Percentiles rank a stretch among this genome's conserved stretches.
Evolutionary conservation across 2,329 filamentous ascomycete genomes (phyloP).

Genomic region (Aureobasidium vineae): DNA sequence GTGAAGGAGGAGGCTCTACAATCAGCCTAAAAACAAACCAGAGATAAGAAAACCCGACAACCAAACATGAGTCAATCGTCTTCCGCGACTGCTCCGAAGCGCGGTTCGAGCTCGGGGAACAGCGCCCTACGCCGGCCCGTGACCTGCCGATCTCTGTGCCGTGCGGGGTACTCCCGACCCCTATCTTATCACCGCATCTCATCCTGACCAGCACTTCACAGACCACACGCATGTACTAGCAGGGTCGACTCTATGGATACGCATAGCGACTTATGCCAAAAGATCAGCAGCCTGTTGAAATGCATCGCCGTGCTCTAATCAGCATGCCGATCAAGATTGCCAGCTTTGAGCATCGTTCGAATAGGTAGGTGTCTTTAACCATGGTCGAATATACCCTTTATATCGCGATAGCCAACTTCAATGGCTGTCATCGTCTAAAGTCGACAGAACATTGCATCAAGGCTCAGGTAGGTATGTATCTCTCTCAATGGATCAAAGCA

Average conservation of each 20-base stretch:
- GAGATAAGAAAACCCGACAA: constrained; percentile 10
- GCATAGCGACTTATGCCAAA: not conserved
- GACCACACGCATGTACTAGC: not conserved
- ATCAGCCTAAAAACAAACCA: constrained; percentile 18
- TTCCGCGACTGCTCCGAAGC: constrained; percentile 8
- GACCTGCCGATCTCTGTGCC: not conserved
- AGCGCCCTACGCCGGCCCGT: constrained; percentile 6
- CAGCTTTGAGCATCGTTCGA: not conserved
- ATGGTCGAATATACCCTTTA: not conserved
- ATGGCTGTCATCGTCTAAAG: not conserved
- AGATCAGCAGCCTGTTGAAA: not conserved
- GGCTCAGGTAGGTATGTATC: not conserved
- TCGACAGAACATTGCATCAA: not conserved
- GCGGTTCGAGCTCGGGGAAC: not conserved
- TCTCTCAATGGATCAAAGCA: too few relatives aligned
- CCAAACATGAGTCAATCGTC: constrained; percentile 13
- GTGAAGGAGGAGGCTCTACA: not conserved
- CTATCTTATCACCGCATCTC: not conserved
- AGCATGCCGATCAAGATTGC: not conserved
- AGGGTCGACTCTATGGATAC: not conserved
- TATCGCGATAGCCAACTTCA: not conserved
- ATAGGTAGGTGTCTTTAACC: not conserved
- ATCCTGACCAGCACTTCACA: not conserved
- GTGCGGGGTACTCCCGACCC: not conserved
- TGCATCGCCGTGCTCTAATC: not conserved